phyloP scores from a whole-genome alignment of 179 eudicot species.

The Beta lomatogona region DNA sequence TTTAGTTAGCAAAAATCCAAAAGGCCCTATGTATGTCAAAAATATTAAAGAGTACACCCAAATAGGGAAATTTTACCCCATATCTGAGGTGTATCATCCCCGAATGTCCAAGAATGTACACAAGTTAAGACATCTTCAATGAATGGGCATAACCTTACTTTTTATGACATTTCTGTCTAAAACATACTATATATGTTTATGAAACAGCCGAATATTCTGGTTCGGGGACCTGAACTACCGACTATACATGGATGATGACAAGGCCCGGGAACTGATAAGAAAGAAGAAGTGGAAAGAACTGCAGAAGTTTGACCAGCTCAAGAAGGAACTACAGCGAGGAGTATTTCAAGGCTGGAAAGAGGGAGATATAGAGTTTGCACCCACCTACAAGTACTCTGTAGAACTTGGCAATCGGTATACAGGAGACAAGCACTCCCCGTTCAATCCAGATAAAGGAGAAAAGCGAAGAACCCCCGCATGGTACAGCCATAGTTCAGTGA shows the following conservation, averaged over 20 bases:
- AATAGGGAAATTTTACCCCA: too few relatives aligned
- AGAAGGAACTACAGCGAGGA: constrained; percentile 61
- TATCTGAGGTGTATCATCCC: too few relatives aligned
- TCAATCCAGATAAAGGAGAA: constrained; percentile 40
- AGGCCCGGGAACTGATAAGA: constrained; percentile 57
- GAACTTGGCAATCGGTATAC: constrained; percentile 64
- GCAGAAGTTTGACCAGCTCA: constrained; percentile 58
- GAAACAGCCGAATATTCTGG: constrained; percentile 74
- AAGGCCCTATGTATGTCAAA: too few relatives aligned
- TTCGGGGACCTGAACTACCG: constrained; percentile 90
- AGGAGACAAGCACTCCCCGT: constrained; percentile 36
- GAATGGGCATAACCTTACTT: too few relatives aligned
- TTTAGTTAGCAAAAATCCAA: too few relatives aligned
- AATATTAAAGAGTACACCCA: too few relatives aligned
- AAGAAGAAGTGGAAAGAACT: constrained; percentile 79
- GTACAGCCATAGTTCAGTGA: constrained; percentile 30
- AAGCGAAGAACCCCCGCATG: constrained; percentile 90
- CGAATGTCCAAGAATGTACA: too few relatives aligned
- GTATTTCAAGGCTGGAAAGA: constrained; percentile 87
- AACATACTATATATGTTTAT: neutral
- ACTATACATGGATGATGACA: constrained; percentile 52
- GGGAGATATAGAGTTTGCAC: constrained; percentile 79
- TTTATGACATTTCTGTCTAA: constrained; percentile 11
- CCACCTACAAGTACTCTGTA: constrained; percentile 78
- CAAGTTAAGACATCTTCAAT: too few relatives aligned